phyloP scores from a whole-genome alignment of 1,139 yeast species.

The Candida sanyaensis region DNA sequence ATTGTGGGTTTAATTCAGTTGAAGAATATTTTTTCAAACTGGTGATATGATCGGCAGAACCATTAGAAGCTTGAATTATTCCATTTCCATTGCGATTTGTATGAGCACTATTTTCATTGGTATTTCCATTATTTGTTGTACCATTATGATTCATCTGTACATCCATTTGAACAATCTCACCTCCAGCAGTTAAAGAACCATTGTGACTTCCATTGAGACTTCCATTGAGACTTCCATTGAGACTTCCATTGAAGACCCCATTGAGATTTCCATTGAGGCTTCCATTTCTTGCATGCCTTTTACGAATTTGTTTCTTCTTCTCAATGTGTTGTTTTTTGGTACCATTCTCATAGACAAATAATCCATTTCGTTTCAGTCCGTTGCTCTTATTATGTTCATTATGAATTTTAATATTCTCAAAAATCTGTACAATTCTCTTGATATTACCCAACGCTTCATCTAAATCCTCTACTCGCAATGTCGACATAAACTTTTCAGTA shows the following conservation, averaged over 20 bases:
- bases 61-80: not conserved
- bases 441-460: constrained; percentile 12
- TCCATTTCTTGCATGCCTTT: constrained; percentile 2
- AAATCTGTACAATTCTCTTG: constrained; percentile 10
- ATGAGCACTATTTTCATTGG: not conserved
- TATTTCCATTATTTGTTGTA: not conserved
- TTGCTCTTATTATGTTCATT: constrained; percentile 5
- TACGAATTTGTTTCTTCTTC: constrained; percentile 8
- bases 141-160: constrained; percentile 1
- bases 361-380: constrained; percentile 4
- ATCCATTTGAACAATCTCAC: no score
- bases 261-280: constrained; percentile 1
- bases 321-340: constrained; percentile 3
- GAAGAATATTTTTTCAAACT: not conserved
- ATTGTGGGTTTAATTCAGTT: constrained; percentile 19
- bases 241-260: no score
- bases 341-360: constrained; percentile 9
- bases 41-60: not conserved
- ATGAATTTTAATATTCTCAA: constrained; percentile 10
- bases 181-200: not conserved
- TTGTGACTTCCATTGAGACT: constrained; percentile 9
- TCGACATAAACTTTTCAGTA: constrained; percentile 8
- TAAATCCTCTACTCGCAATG: constrained; percentile 9
- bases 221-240: constrained; percentile 16
- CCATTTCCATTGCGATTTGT: not conserved